Evolutionary conservation across 805 yeast species (phyloP).

Genomic region (Metschnikowia shivogae): DNA sequence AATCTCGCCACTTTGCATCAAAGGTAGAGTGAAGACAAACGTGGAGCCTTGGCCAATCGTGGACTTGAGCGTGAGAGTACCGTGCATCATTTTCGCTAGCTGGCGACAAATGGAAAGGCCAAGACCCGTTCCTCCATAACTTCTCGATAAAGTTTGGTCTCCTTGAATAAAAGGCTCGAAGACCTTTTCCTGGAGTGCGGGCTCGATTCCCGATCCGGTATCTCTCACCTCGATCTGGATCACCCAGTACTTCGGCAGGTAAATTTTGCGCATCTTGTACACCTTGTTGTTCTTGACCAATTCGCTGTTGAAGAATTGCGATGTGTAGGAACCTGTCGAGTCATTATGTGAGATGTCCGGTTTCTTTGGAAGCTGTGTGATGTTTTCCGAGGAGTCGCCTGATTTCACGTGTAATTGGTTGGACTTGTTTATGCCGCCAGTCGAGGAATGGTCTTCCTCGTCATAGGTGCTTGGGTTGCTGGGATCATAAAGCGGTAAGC

Average conservation of each 20-base stretch:
- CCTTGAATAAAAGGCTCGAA: constrained; percentile 98
- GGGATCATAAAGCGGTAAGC: constrained; percentile 4
- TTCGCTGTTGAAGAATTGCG: constrained; percentile 21
- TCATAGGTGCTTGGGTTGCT: background rate
- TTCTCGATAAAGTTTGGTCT: constrained; percentile 86
- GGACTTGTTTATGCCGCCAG: background rate
- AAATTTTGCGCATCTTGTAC: constrained; percentile 31
- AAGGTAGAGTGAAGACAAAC: constrained; percentile 75
- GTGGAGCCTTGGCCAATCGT: constrained; percentile 79
- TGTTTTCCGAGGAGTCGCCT: background rate
- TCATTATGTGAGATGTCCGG: background rate
- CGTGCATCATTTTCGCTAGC: constrained; percentile 86
- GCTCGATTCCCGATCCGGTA: constrained; percentile 93
- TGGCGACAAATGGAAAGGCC: constrained; percentile 89
- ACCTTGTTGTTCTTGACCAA: constrained; percentile 34
- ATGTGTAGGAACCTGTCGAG: background rate
- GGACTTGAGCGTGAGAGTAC: constrained; percentile 72
- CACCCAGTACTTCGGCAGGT: constrained; percentile 48
- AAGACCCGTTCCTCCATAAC: constrained; percentile 93
- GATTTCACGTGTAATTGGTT: constrained; percentile 1
- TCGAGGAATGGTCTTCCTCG: background rate
- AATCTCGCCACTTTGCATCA: constrained; percentile 61
- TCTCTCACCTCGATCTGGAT: constrained; percentile 74
- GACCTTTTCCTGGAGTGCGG: constrained; percentile 72
- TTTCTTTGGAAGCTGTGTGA: background rate